Conservation (phyloP, 805 yeast species). For the Debaryomyces castellii region DNA sequence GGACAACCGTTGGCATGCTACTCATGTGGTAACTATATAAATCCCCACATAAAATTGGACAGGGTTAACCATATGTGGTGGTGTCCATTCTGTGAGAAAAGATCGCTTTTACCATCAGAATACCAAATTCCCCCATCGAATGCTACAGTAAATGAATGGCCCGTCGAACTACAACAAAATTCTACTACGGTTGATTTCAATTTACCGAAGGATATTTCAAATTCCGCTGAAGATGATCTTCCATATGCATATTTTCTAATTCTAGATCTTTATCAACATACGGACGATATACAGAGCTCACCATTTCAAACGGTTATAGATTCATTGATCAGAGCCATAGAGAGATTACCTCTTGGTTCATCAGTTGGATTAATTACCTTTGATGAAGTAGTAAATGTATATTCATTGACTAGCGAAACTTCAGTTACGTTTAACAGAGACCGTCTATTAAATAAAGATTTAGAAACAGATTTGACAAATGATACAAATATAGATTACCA, state of each 20-base stretch:
- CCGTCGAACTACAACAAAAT: constrained; percentile 24
- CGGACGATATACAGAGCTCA: constrained; percentile 16
- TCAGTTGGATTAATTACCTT: constrained; percentile 27
- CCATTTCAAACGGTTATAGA: constrained; percentile 14
- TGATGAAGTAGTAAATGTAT: constrained; percentile 26
- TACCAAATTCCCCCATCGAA: constrained; percentile 13
- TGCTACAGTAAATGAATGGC: constrained; percentile 18
- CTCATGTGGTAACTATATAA: constrained; percentile 26
- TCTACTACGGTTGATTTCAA: constrained; percentile 30
- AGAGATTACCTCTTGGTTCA: constrained; percentile 14
- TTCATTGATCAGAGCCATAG: constrained; percentile 13
- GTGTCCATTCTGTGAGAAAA: constrained; percentile 36
- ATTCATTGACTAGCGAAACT: constrained; percentile 7
- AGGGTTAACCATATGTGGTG: constrained; percentile 33
- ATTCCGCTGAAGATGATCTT: constrained; percentile 3
- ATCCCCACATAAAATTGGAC: constrained; percentile 30
- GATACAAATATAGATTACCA: constrained; percentile 1
- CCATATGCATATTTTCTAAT: constrained; percentile 21
- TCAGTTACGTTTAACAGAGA: constrained; percentile 4
- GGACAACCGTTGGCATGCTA: constrained; percentile 22
- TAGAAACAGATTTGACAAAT: neutral
- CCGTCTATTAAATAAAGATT: constrained; percentile 5
- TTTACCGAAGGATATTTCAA: constrained; percentile 26
- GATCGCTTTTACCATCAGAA: constrained; percentile 19
- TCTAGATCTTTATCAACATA: constrained; percentile 31